Base-by-base conservation (phyloP, 129 eudicot species). In the Flaveria bidentis region DNA sequence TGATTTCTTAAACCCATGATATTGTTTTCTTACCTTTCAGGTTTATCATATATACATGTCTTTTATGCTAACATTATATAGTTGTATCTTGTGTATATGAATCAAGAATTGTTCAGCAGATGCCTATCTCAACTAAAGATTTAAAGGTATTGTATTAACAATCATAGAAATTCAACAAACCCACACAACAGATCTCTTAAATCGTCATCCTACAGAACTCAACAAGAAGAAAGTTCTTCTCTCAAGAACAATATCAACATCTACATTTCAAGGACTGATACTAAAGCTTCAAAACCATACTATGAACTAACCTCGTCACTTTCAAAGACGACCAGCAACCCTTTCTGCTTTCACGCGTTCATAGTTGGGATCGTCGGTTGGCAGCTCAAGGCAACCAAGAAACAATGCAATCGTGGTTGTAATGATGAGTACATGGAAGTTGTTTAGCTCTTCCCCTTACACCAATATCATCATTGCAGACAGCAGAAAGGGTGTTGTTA, bases 351-450 rank as follows among this genome's bases (percentile, higher is more conserved):
- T 86, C 71, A 78, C 76, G 8, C 77, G 80, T 82, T 88, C 96
- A 64, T 88, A 88, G 44, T 67, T 87, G 75, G 86, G 82, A 76
- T 90, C 93, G 75, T 88, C 93, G 0, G 96, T 88, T 10, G 86
- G 91, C 76, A 86, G 69, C 80, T 90, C 93, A 78, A 76, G 77
- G 18, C 93, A 90, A 53, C 96, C 96, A 90, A 2, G 96, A 89
- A 61, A 88, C 39, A 70, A 90, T 90, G 66, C 93, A 90, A 70
- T 90, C 96, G 9, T 75, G 79, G 65, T 87, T 91, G 78, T 86
- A 90, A 22, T 69, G 75, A 70, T 90, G 96, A 14, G 73, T 23
- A 81, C 96, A 88, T 9, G 93, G 89, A 41, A 90, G 82, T 65
- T 75, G 85, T 68, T 79, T 90, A 3, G 80, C 89, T 56, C 8